Evolutionary conservation across 495 filamentous ascomycete genomes (phyloP).

Genomic region (Hypoxylon lienhwacheense): DNA sequence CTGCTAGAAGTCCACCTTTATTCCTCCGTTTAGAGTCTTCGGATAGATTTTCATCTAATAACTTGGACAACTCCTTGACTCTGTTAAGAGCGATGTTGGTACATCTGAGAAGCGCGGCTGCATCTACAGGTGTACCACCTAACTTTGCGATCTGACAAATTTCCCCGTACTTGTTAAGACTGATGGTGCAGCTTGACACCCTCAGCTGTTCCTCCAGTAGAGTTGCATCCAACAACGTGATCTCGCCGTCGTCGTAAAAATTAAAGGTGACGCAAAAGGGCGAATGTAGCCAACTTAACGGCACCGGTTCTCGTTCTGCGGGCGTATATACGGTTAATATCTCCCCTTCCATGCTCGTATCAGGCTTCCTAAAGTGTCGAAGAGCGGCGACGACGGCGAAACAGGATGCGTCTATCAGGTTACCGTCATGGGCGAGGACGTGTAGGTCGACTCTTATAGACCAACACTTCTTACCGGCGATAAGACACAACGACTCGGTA

Average conservation of each 20-base stretch:
- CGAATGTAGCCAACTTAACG: slow-evolving; percentile 83
- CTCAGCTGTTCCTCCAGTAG: slow-evolving; percentile 83
- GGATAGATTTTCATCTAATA: slow-evolving; percentile 71
- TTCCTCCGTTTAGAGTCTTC: slow-evolving; percentile 76
- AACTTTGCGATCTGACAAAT: slow-evolving; percentile 89
- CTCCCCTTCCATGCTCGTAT: slow-evolving; percentile 80
- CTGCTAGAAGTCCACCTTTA: slow-evolving; percentile 70
- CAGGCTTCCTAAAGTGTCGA: slow-evolving; percentile 85
- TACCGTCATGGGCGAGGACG: slow-evolving; percentile 84
- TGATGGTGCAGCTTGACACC: slow-evolving; percentile 81
- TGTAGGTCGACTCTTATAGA: slow-evolving; percentile 86
- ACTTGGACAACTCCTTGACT: slow-evolving; percentile 72
- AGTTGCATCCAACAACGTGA: slow-evolving; percentile 74
- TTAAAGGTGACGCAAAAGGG: slow-evolving; percentile 86
- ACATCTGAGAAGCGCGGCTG: slow-evolving; percentile 71
- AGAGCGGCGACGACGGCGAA: slow-evolving; percentile 84
- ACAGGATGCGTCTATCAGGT: slow-evolving; percentile 80
- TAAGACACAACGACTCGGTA: slow-evolving; percentile 90
- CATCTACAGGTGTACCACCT: slow-evolving; percentile 78
- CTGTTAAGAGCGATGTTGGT: slow-evolving; percentile 69
- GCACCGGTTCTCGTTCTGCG: slow-evolving; percentile 86
- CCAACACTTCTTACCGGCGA: slow-evolving; percentile 90
- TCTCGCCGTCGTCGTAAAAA: slow-evolving; percentile 68
- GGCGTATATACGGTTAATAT: slow-evolving; percentile 76
- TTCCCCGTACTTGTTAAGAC: slow-evolving; percentile 85